Conservation (phyloP, 2,329 filamentous ascomycete genomes). For the Colletotrichum horii region DNA sequence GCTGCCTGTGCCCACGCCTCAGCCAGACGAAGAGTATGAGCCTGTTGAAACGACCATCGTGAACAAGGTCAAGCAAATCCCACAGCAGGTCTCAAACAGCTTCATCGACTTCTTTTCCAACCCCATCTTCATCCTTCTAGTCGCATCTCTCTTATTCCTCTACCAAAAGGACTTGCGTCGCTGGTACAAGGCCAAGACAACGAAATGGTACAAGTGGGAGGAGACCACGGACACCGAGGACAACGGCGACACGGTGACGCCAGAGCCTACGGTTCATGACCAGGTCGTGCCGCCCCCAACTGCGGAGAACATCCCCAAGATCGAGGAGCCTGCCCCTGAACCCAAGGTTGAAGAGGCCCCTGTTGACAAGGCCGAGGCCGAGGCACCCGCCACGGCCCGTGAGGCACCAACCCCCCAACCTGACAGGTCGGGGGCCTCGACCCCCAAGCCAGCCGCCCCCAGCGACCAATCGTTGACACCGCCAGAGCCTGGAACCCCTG, state of each 20-base stretch:
- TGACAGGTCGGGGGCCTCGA: neutral
- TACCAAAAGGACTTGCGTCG: slow-evolving; percentile 51
- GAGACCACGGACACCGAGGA: slow-evolving; percentile 24
- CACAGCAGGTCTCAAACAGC: slow-evolving; percentile 53
- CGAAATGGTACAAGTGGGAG: slow-evolving; percentile 26
- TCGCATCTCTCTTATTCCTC: slow-evolving; percentile 46
- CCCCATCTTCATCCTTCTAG: slow-evolving; percentile 53
- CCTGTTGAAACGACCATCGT: slow-evolving; percentile 47
- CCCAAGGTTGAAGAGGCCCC: neutral
- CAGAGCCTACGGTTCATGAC: slow-evolving; percentile 13
- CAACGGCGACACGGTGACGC: neutral
- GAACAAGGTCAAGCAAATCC: slow-evolving; percentile 55
- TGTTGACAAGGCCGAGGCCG: neutral
- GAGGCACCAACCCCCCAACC: neutral
- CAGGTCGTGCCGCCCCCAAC: neutral
- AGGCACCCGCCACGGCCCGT: neutral
- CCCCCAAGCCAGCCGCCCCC: neutral
- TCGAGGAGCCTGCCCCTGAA: neutral
- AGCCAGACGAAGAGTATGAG: slow-evolving; percentile 24
- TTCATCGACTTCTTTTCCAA: slow-evolving; percentile 62
- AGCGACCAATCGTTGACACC: neutral
- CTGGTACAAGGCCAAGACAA: slow-evolving; percentile 37
- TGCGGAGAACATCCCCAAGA: neutral
- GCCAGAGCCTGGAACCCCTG: slow-evolving; percentile 30
- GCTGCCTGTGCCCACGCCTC: slow-evolving; percentile 32